Evolutionary conservation across 1,284 basidiomycete genomes (phyloP), one percentile per base, ranked within the genome.

Genomic region (Cutaneotrichosporon dermatis): DNA sequence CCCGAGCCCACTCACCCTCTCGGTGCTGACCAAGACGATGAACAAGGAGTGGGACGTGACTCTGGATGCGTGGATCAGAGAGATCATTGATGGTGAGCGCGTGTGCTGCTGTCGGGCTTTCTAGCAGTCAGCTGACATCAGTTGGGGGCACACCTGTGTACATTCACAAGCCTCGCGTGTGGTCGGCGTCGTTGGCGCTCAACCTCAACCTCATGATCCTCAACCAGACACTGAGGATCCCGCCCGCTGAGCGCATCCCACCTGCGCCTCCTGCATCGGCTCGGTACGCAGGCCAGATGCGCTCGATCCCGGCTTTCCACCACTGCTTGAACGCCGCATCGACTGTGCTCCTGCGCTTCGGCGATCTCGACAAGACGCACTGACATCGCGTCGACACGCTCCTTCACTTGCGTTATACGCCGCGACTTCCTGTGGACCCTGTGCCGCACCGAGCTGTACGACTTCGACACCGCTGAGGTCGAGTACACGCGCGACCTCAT

Each of bases 371-470:
- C 34, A 62, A 63, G 54, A 46, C 61, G 51, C 67, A 50, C 42
- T 71, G 45, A 68, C 69, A 2, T 74, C 45, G 72, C 70, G 4
- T 68, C 2, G 72, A 74, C 52, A 74, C 72, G 5, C 59, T 74
- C 39, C 60, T 74, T 15, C 72, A 74, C 60, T 74, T 51, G 66
- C 72, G 39, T 63, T 74, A 33, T 74, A 74, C 57, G 72, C 72
- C 3, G 69, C 67, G 0, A 72, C 69, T 66, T 74, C 51, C 60
- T 74, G 12, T 72, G 67, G 53, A 66, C 65, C 10, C 59, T 69
- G 2, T 65, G 61, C 42, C 66, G 64, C 13, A 59, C 63, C 39
- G 63, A 70, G 58, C 63, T 67, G 51, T 69, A 70, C 64, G 58
- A 71, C 60, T 66, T 72, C 56, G 64, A 69, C 46, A 33, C 58